Percentiles rank a stretch among this genome's conserved stretches.
phyloP scores from a whole-genome alignment of 352 stramenopile genomes.

The Phytophthora brassicae region DNA sequence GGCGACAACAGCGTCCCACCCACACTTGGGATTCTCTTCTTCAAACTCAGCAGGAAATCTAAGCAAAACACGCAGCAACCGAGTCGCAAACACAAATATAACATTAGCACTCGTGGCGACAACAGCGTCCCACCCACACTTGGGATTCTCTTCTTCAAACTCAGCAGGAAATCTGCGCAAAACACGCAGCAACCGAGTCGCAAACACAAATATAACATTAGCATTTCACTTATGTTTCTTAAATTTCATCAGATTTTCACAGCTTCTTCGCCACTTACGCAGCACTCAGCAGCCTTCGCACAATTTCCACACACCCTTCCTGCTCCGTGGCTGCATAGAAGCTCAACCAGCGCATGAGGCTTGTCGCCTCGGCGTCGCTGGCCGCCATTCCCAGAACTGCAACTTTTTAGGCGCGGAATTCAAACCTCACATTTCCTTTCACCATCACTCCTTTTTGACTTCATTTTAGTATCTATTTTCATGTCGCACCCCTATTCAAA shows the following conservation, averaged over 20 bases:
- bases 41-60: conserved; percentile 18
- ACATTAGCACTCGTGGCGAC: conserved; percentile 5
- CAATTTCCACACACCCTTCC: conserved; percentile 2
- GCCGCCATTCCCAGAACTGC: conserved; percentile 4
- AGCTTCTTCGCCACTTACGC: conserved; percentile 17
- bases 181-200: too few species aligned
- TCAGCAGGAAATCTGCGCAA: too few species aligned
- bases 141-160: too few species aligned
- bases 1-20: conserved; percentile 12
- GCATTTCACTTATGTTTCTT: too few species aligned
- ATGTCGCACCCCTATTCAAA: conserved; percentile 27
- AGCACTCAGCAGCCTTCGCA: conserved; percentile 15
- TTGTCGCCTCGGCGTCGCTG: conserved; percentile 21
- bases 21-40: neutral
- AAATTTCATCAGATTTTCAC: neutral
- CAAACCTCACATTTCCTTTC: conserved; percentile 2
- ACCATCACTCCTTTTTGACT: conserved; percentile 23
- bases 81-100: conserved; percentile 15
- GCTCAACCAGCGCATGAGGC: conserved; percentile 35
- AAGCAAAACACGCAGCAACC: neutral
- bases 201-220: too few species aligned
- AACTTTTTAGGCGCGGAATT: conserved; percentile 21
- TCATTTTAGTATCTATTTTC: neutral
- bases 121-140: too few species aligned
- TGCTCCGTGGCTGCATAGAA: conserved; percentile 24